Evolutionary conservation across 2,329 filamentous ascomycete genomes (phyloP).

Genomic region (Pochonia chlamydosporia): DNA sequence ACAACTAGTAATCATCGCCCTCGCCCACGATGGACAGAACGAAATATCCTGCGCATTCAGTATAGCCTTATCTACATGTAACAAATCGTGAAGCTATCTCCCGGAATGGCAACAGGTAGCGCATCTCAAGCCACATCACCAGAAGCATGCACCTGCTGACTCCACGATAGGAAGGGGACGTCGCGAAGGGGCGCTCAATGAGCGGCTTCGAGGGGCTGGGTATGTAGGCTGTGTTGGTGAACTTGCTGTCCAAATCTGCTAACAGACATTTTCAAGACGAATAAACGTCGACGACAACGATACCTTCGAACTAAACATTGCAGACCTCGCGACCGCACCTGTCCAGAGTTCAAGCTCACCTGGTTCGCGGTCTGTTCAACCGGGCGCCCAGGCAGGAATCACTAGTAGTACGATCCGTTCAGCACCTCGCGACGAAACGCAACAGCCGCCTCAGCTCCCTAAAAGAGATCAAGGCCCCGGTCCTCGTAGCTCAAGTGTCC

Average conservation of each 20-base stretch:
- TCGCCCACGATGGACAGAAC: background rate
- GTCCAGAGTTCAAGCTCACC: constrained; percentile 10
- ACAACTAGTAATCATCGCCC: background rate
- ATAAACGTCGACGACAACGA: constrained; percentile 56
- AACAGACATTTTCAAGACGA: constrained; percentile 29
- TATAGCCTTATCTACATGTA: background rate
- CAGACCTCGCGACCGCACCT: constrained; percentile 28
- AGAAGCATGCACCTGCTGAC: no score
- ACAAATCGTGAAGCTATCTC: background rate
- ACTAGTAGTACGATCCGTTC: background rate
- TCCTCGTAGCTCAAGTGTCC: background rate
- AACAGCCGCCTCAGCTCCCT: background rate
- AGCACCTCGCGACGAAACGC: background rate
- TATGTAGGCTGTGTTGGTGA: constrained; percentile 27
- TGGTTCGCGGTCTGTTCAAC: background rate
- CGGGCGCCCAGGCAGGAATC: background rate
- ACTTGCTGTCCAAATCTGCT: background rate
- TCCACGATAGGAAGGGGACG: constrained; percentile 32
- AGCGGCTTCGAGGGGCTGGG: constrained; percentile 61
- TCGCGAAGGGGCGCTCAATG: constrained; percentile 57
- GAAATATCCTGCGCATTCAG: background rate
- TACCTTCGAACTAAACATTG: constrained; percentile 50
- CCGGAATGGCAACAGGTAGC: constrained; percentile 30
- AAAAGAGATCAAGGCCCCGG: background rate
- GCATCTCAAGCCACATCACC: background rate